phyloP scores from a whole-genome alignment of 495 filamentous ascomycete genomes.

The Aspergillus biplanus region DNA sequence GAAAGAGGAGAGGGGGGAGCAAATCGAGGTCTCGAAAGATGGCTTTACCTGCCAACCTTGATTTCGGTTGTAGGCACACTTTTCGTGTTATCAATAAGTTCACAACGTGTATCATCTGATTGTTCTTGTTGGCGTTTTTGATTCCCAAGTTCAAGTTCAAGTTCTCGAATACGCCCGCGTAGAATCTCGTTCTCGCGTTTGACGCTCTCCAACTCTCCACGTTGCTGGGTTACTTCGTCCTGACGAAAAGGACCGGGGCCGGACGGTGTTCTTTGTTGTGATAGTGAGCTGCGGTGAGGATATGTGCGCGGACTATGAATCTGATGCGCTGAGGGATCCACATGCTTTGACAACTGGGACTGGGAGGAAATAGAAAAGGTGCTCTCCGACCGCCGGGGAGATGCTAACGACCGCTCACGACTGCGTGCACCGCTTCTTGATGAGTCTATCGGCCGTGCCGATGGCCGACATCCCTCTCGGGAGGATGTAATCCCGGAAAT shows the following conservation, averaged over 20 bases:
- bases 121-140: constrained; percentile 32
- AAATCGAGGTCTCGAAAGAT: too few species aligned
- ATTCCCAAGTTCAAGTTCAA: constrained; percentile 68
- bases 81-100: constrained; percentile 9
- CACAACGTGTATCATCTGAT: neutral
- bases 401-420: constrained; percentile 47
- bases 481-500: constrained; percentile 53
- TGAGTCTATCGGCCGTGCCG: constrained; percentile 31
- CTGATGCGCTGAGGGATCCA: constrained; percentile 31
- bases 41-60: neutral
- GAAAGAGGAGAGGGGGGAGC: neutral
- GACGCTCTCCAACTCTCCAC: constrained; percentile 70
- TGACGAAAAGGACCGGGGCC: constrained; percentile 46
- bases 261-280: constrained; percentile 33
- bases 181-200: constrained; percentile 82
- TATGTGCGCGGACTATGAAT: constrained; percentile 32
- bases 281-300: constrained; percentile 37
- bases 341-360: constrained; percentile 27
- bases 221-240: constrained; percentile 71
- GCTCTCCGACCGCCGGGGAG: constrained; percentile 46
- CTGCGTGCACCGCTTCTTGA: constrained; percentile 35
- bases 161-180: constrained; percentile 70
- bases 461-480: constrained; percentile 38
- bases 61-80: neutral
- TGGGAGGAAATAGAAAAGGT: constrained; percentile 37